Percentiles rank a stretch among this genome's conserved stretches.
phyloP scores from a whole-genome alignment of 345 rosid genomes.

The Rhodamnia rubescens region DNA sequence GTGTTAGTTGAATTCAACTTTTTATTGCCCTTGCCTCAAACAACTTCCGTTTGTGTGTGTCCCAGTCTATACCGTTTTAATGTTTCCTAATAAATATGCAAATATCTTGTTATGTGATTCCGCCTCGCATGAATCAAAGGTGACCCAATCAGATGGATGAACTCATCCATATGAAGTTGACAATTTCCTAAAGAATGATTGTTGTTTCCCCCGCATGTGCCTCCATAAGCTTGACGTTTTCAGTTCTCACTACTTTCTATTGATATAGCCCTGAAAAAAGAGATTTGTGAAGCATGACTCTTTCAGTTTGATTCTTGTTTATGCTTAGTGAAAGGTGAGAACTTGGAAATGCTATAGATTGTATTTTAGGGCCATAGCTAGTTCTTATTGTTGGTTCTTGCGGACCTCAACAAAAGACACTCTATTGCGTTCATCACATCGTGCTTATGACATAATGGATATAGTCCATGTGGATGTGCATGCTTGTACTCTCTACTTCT shows the following conservation, averaged over 20 bases:
- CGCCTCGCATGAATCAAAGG: neutral
- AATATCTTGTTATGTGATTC: neutral
- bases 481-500: neutral
- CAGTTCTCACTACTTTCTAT: neutral
- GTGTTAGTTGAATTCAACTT: neutral
- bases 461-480: neutral
- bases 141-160: neutral
- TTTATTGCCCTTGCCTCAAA: neutral
- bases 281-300: neutral
- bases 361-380: neutral
- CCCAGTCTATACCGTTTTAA: neutral
- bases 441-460: neutral
- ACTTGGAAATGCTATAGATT: neutral
- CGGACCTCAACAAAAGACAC: neutral
- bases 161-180: neutral
- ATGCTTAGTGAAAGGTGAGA: neutral
- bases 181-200: neutral
- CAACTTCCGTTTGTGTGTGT: neutral
- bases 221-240: neutral
- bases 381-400: neutral
- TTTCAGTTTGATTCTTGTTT: neutral
- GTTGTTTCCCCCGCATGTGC: neutral
- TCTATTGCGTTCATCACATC: neutral
- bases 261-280: neutral
- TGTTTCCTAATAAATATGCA: neutral